These are phyloP conservation scores for Phyllosticta ampelicida DNA, from an alignment of 2,329 filamentous ascomycete genomes.

Conservation along the genomic window DNA sequence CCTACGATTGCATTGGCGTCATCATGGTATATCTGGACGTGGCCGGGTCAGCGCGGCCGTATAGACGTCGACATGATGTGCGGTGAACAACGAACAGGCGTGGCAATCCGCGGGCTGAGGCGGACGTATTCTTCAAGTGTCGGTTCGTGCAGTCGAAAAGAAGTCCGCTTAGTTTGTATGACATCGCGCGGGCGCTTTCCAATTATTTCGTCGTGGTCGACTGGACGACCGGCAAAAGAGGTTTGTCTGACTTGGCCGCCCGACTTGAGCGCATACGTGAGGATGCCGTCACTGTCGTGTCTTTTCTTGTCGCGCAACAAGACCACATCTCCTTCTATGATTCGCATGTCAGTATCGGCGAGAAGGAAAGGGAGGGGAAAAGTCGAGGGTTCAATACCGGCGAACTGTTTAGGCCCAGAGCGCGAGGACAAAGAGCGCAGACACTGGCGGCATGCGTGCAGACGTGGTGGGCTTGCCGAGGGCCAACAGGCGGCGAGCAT, in stretches of 20 bases:
- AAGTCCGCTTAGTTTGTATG: constrained; percentile 42
- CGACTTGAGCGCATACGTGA: constrained; percentile 29
- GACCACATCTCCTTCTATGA: constrained; percentile 29
- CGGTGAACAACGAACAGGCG: constrained; percentile 47
- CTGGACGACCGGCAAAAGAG: constrained; percentile 11
- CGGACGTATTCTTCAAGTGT: constrained; percentile 64
- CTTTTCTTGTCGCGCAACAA: constrained; percentile 32
- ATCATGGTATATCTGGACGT: constrained; percentile 55
- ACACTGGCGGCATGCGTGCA: constrained; percentile 7
- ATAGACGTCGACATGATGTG: not conserved
- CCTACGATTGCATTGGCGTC: constrained; percentile 68
- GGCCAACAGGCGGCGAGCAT: not conserved
- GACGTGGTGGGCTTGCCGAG: not conserved
- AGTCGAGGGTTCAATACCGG: constrained; percentile 1
- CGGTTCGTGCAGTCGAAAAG: constrained; percentile 51
- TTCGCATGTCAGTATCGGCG: constrained; percentile 3
- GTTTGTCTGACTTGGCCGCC: constrained; percentile 22
- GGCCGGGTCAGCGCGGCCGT: not conserved
- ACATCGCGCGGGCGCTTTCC: constrained; percentile 49
- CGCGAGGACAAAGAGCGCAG: constrained; percentile 2
- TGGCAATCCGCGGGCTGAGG: constrained; percentile 58
- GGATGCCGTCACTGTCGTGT: constrained; percentile 18
- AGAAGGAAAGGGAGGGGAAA: constrained; percentile 11
- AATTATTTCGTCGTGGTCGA: constrained; percentile 50
- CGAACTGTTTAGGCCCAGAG: constrained; percentile 5